Percentiles rank a stretch among this genome's conserved stretches.
phyloP scores from a whole-genome alignment of 805 yeast genomes.

The Wickerhamomyces rabaulensis region DNA sequence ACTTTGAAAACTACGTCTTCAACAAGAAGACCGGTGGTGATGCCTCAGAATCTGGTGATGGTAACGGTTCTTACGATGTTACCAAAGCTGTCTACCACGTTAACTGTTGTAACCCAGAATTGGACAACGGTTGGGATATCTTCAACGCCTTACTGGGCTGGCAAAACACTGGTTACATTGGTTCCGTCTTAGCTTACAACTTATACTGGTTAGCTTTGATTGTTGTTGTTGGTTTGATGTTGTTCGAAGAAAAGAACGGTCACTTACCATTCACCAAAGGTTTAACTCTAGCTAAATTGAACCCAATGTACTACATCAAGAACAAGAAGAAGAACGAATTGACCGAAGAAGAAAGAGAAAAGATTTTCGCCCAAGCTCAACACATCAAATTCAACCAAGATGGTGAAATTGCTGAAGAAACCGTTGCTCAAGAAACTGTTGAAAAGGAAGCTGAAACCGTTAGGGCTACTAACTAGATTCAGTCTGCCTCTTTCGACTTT shows the following conservation, averaged over 20 bases:
- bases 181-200: constrained; percentile 86
- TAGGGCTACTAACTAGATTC: neutral
- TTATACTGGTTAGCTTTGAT: constrained; percentile 78
- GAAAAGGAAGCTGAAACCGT: neutral
- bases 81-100: constrained; percentile 86
- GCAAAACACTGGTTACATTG: constrained; percentile 95
- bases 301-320: constrained; percentile 72
- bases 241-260: constrained; percentile 79
- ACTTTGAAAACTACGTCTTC: constrained; percentile 67
- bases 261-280: constrained; percentile 66
- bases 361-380: constrained; percentile 43
- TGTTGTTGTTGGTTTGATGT: constrained; percentile 50
- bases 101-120: constrained; percentile 93
- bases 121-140: constrained; percentile 93
- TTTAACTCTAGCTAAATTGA: constrained; percentile 44
- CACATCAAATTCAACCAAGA: constrained; percentile 30
- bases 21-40: constrained; percentile 81
- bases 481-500: neutral
- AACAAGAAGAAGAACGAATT: constrained; percentile 58
- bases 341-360: constrained; percentile 45
- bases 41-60: constrained; percentile 87
- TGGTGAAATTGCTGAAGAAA: constrained; percentile 23
- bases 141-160: constrained; percentile 93
- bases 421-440: neutral
- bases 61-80: constrained; percentile 93